These are phyloP conservation scores for Saccharomyces hybrid DNA, from an alignment of 1,139 yeast species.

Conservation along the genomic window DNA sequence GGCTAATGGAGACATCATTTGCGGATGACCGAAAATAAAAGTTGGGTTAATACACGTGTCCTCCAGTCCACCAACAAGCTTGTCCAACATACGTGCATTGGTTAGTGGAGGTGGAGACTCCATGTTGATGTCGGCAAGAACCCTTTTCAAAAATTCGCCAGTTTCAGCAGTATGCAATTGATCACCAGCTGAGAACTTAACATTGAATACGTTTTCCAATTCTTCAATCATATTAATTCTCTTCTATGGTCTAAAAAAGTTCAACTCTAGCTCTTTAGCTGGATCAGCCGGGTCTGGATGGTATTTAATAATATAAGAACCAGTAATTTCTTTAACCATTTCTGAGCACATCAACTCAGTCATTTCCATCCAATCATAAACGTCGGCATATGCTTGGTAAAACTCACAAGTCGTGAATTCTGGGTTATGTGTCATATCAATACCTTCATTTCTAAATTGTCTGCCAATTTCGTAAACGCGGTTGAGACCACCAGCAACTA, in stretches of 20 bases:
- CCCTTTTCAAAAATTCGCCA: slow-evolving; percentile 76
- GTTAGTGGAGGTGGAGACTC: slow-evolving; percentile 93
- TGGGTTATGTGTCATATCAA: no score
- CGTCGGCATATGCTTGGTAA: no score
- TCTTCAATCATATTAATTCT: slow-evolving; percentile 36
- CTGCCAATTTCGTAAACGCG: no score
- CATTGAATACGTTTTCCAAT: slow-evolving; percentile 77
- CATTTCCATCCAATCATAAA: no score
- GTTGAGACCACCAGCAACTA: no score
- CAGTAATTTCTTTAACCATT: slow-evolving; percentile 94
- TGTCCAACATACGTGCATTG: slow-evolving; percentile 97
- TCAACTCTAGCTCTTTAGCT: slow-evolving; percentile 60
- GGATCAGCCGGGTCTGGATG: slow-evolving; percentile 82
- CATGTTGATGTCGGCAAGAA: slow-evolving; percentile 70
- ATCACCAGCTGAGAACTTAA: slow-evolving; percentile 92
- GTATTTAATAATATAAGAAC: slow-evolving; percentile 74
- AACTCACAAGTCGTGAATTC: no score
- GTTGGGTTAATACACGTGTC: slow-evolving; percentile 57
- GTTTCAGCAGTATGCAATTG: slow-evolving; percentile 91
- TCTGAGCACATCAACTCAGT: slow-evolving; percentile 60
- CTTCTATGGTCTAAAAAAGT: slow-evolving; percentile 97
- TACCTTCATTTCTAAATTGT: no score
- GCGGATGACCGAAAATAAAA: no score
- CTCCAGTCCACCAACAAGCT: slow-evolving; percentile 87
- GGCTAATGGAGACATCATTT: no score